Evolutionary conservation across 768 basidiomycete genomes (phyloP).

Genomic region (Fomitopsis pulvina): DNA sequence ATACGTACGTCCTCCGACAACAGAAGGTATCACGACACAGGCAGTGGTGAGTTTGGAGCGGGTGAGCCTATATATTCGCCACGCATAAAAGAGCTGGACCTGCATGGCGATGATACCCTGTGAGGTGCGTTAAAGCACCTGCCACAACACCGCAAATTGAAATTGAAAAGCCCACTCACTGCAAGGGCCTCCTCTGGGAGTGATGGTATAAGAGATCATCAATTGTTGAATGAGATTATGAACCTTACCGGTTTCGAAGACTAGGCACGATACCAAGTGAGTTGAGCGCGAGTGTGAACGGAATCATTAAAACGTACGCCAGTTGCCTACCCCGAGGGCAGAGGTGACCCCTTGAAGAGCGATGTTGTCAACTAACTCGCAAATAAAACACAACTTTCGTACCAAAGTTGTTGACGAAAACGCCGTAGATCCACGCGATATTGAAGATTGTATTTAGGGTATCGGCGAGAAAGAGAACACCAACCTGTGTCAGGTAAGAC

Average conservation of each 20-base stretch:
- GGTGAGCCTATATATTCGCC: constrained; percentile 17
- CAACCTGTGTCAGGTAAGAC: constrained; percentile 10
- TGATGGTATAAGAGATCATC: constrained; percentile 21
- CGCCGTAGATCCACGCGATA: constrained; percentile 15
- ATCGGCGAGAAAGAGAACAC: constrained; percentile 14
- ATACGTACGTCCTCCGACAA: constrained; percentile 10
- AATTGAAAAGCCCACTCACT: background rate
- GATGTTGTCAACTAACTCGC: background rate
- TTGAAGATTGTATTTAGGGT: constrained; percentile 18
- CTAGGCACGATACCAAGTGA: constrained; percentile 14
- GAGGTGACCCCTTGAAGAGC: background rate
- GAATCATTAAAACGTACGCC: background rate
- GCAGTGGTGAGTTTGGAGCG: constrained; percentile 6
- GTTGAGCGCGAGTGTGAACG: background rate
- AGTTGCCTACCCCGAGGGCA: background rate
- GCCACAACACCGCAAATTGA: background rate
- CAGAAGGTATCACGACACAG: constrained; percentile 11
- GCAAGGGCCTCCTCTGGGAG: background rate
- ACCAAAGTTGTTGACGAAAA: constrained; percentile 18
- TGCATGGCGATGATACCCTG: constrained; percentile 18
- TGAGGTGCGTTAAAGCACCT: background rate
- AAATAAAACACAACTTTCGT: background rate
- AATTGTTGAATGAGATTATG: constrained; percentile 6
- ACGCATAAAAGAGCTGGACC: constrained; percentile 20
- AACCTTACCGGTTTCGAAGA: constrained; percentile 11